These are phyloP conservation scores for Cucurbitaria berberidis DNA, from an alignment of 2,329 filamentous ascomycete species.

Conservation along the genomic window DNA sequence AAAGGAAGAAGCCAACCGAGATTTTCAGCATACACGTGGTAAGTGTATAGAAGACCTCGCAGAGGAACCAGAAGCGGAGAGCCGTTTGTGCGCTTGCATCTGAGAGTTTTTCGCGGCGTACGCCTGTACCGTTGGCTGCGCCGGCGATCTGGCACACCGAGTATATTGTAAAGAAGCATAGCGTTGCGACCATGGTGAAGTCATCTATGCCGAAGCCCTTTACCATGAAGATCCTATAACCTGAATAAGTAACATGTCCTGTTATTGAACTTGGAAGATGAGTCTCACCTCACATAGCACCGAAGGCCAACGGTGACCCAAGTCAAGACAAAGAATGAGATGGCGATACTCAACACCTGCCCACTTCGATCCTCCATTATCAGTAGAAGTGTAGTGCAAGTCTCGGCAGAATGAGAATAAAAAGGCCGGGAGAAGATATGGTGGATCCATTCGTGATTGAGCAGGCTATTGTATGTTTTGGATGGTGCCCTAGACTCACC, in stretches of 20 bases:
- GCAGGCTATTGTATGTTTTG: conserved; percentile 16
- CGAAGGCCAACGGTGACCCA: conserved; percentile 49
- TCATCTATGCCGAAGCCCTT: conserved; percentile 50
- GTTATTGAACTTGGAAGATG: background rate
- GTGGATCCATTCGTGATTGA: conserved; percentile 2
- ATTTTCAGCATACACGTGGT: conserved; percentile 57
- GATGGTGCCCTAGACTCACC: conserved; percentile 1
- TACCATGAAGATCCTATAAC: conserved; percentile 37
- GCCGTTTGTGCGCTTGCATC: conserved; percentile 33
- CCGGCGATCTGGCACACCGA: conserved; percentile 40
- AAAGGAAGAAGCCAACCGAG: conserved; percentile 58
- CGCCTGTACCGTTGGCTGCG: conserved; percentile 47
- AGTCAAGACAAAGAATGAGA: conserved; percentile 46
- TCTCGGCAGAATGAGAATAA: conserved; percentile 1
- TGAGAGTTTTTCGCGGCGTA: conserved; percentile 40
- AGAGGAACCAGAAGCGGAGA: conserved; percentile 58
- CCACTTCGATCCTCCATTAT: conserved; percentile 35
- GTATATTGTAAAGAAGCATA: conserved; percentile 47
- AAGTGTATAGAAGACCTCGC: conserved; percentile 60
- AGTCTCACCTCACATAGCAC: conserved; percentile 45
- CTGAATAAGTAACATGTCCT: conserved; percentile 5
- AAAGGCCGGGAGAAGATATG: conserved; percentile 4
- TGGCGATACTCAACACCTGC: conserved; percentile 36
- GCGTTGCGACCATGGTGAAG: conserved; percentile 48
- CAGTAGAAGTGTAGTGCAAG: background rate